These are phyloP conservation scores for Anthostomella pinea DNA, from an alignment of 2,329 filamentous ascomycete genomes.

Conservation along the genomic window DNA sequence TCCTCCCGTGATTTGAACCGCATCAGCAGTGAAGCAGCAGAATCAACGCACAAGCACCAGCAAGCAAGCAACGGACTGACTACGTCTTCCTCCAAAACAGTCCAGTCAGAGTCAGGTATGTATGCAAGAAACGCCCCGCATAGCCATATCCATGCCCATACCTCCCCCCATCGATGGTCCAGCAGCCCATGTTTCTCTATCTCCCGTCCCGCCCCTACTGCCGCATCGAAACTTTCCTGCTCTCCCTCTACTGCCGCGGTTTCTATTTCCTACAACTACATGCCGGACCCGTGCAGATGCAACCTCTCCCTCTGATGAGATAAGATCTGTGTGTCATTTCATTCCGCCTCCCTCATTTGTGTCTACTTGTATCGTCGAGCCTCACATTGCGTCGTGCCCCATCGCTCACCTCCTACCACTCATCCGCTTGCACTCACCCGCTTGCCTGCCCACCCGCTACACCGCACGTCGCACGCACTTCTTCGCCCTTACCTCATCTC, in stretches of 20 bases:
- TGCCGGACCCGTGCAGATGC: conserved; percentile 27
- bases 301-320: conserved; percentile 22
- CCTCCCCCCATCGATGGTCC: no score
- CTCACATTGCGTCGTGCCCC: conserved; percentile 1
- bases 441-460: background rate
- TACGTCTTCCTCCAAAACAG: no score
- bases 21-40: no score
- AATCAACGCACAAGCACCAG: no score
- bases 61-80: no score
- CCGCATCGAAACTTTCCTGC: conserved; percentile 12
- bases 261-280: conserved; percentile 28
- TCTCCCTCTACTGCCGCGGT: conserved; percentile 19
- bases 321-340: conserved; percentile 21
- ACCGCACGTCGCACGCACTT: conserved; percentile 8
- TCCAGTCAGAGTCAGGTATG: no score
- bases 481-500: conserved; percentile 15
- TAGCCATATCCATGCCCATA: no score
- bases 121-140: no score
- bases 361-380: conserved; percentile 5
- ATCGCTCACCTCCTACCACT: background rate
- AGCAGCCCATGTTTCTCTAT: conserved; percentile 20
- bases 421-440: background rate
- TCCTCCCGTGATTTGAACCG: no score
- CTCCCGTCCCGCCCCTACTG: no score
- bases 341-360: conserved; percentile 2